Percentiles rank a stretch among this genome's conserved stretches.
Evolutionary conservation across 768 basidiomycete species (phyloP).

Genomic region (Exidia glandulosa): DNA sequence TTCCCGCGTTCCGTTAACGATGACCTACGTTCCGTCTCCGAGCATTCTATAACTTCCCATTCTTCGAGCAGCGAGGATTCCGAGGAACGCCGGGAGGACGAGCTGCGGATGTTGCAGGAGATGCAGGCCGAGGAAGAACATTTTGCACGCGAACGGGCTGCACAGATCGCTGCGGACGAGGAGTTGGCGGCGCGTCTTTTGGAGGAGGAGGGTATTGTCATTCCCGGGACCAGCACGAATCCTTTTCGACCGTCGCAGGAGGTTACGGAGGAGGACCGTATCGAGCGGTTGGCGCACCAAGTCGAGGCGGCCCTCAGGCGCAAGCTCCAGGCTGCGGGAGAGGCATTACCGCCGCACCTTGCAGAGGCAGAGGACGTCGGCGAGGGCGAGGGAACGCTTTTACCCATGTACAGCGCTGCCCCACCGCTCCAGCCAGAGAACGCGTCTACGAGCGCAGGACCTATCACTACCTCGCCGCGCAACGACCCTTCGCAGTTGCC

Average conservation of each 20-base stretch:
- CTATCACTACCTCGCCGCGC: neutral
- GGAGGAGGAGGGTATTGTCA: slow-evolving; percentile 25
- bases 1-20: neutral
- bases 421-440: neutral
- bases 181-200: slow-evolving; percentile 29
- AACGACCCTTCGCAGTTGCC: neutral
- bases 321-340: neutral
- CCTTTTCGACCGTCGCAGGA: too few species aligned
- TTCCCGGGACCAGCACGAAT: too few species aligned
- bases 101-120: neutral
- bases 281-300: neutral
- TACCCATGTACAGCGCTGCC: neutral
- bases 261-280: neutral
- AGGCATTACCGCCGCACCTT: neutral
- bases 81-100: neutral
- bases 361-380: neutral
- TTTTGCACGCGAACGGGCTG: neutral
- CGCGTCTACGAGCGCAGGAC: neutral
- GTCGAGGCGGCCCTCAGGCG: neutral
- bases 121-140: slow-evolving; percentile 2
- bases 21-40: neutral
- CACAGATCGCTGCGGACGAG: slow-evolving; percentile 29
- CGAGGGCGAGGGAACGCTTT: neutral
- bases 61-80: neutral
- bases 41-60: neutral